Evolutionary conservation across 345 rosid genomes (phyloP), one percentile per base, ranked within the genome.

Genomic region (Xanthoceras sorbifolium): DNA sequence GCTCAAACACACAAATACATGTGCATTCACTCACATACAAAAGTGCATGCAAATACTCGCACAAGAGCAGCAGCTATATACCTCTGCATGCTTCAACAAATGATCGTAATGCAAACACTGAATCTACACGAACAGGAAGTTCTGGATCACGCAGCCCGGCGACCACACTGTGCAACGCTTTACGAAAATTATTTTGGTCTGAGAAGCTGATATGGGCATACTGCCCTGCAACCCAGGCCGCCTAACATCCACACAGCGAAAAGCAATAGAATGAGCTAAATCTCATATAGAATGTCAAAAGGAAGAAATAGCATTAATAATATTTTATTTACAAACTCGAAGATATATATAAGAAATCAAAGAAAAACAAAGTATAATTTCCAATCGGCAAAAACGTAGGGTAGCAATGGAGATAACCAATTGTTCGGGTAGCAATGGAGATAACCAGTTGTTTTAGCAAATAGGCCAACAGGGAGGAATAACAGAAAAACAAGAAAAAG

Each of bases 161-260:
- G 75, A 96, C 97, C 81, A 93, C 93, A 83, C 97, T 87, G 72
- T 86, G 97, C 82, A 93, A 81, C 63, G 98, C 97, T 79, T 87
- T 90, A 66, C 86, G 88, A 78, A 91, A 96, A 86, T 92, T 96
- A 83, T 80, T 88, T 82, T 88, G 95, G 78, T 96, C 97, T 38
- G 93, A 83, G 71, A 96, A 96, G 82, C 57, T 90, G 70, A 96
- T 85, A 80, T 91, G 85, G 74, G 99, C 99, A 83, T 96, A 93
- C 75, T 93, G 99, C 71, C 99, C 97, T 2, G 97, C 97, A 81
- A 96, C 99, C 99, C 99, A 93, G 14, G 98, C 98, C 14, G 99
- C 99, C 99, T 95, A 77, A 74, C 15, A 80, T 69, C 71, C 70
- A 73, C n/a, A 63, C 66, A 78, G 76, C 46, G 62, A 72, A 6